These are phyloP conservation scores for Apocynum venetum DNA, from an alignment of 257 asterid species.

Conservation along the genomic window DNA sequence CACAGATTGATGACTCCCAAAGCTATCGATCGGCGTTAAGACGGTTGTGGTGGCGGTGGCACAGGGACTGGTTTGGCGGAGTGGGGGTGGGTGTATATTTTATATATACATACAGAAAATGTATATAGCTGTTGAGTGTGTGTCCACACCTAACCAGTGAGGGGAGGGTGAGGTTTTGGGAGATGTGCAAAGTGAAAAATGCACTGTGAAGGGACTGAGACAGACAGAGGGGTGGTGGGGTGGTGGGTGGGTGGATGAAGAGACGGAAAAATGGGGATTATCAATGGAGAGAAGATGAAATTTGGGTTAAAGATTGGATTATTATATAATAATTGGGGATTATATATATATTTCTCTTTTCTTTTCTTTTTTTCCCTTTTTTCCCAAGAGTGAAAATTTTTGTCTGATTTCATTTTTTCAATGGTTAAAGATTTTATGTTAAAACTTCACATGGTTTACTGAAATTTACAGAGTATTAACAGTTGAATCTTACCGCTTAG, in stretches of 20 bases:
- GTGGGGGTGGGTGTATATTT: background rate
- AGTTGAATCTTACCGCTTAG: too few relatives aligned
- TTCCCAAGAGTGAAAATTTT: background rate
- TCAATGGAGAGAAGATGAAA: background rate
- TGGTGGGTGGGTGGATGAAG: background rate
- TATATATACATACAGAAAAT: background rate
- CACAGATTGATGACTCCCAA: constrained; percentile 1
- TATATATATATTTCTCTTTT: background rate
- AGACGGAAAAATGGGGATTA: background rate
- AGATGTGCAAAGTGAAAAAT: constrained; percentile 1
- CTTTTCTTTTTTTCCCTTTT: too few relatives aligned
- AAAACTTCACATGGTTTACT: too few relatives aligned
- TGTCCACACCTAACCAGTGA: constrained; percentile 20
- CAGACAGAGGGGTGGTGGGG: background rate
- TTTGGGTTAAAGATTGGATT: background rate
- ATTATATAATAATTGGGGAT: background rate
- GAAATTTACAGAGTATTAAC: too few relatives aligned
- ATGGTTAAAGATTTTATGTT: background rate
- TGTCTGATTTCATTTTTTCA: background rate
- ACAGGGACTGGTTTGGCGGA: background rate
- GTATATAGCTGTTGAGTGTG: background rate
- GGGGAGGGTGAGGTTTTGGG: constrained; percentile 21
- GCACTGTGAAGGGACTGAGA: constrained; percentile 1
- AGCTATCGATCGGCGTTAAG: constrained; percentile 11
- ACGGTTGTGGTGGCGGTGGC: background rate